Base-by-base conservation (phyloP, 2,329 filamentous ascomycete genomes). In the Curvularia sp. region DNA sequence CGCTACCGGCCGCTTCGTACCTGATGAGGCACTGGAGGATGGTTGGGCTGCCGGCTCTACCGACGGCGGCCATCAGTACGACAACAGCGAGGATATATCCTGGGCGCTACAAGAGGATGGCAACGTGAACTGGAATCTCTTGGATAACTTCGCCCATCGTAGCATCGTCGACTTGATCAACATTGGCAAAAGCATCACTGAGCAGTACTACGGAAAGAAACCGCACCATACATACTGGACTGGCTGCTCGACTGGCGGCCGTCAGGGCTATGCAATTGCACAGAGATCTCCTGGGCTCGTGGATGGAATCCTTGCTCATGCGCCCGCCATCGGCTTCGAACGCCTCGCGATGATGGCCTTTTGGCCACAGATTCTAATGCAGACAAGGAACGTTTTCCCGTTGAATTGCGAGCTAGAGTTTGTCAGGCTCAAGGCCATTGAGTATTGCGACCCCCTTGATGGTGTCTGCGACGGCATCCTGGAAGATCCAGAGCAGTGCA, bases 141-240 rank as follows among this genome's bases (percentile, higher is more conserved):
- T 81, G 5, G 66, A 76, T 10, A 77, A 80, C 49, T 77, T 79
- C 21, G 78, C 74, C 0, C 75, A 71, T 0, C 65, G 73, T 0
- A 74, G 76, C n/a, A 36, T 80, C 9, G 67, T 75, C 4, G 80
- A 81, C 23, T 60, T 69, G 46, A 64, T 73, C 13, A 34, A 64
- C 25, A 64, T 80, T 9, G 76, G 72, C 8, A 79, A 80, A 58
- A 59, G 50, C 23, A 62, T 74, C 23, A 69, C 68, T 5, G 60
- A 72, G 21, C 64, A 68, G 18, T 80, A 70, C 58, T 80, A 77
- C 57, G 68, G 72, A 5, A 12, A n/a, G 23, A 27, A 21, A 6
- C 46, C 46, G 2, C 32, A 27, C 18, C 21, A 38, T 15, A 38
- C 13, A n/a, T 27, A 49, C 53, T 77, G 71, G 70, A 72, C 69